These are phyloP conservation scores for Acacia acuminata DNA, from an alignment of 306 rosid species.

Conservation along the genomic window DNA sequence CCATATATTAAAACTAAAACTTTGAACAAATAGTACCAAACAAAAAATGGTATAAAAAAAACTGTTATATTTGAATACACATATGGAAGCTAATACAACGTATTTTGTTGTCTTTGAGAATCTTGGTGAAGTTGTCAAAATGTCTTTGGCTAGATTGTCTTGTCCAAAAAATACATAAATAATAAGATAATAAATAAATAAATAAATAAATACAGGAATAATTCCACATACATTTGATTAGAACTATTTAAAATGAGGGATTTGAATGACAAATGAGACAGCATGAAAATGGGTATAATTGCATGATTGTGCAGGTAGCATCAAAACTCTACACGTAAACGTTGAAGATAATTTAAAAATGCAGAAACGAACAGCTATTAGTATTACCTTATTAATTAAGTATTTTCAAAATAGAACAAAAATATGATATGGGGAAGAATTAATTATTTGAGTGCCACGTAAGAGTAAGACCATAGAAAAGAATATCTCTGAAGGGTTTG, in stretches of 20 bases:
- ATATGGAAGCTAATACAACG: too few relatives aligned
- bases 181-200: too few relatives aligned
- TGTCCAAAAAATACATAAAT: too few relatives aligned
- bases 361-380: background rate
- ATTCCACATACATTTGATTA: background rate
- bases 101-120: too few relatives aligned
- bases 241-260: background rate
- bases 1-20: too few relatives aligned
- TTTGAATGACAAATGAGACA: background rate
- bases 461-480: background rate
- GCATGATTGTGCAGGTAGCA: background rate
- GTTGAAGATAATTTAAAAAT: background rate
- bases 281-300: background rate
- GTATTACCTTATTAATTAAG: background rate
- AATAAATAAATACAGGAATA: too few relatives aligned
- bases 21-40: too few relatives aligned
- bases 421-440: background rate
- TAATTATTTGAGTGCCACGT: background rate
- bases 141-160: too few relatives aligned
- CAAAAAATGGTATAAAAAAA: too few relatives aligned
- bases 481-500: background rate
- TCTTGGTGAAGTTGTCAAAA: background rate
- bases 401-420: background rate
- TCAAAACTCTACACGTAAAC: conserved; percentile 13
- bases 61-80: too few relatives aligned